These are phyloP conservation scores for Coemansia sp. DNA, from an alignment of 192 early-diverging fungal species.

Conservation along the genomic window DNA sequence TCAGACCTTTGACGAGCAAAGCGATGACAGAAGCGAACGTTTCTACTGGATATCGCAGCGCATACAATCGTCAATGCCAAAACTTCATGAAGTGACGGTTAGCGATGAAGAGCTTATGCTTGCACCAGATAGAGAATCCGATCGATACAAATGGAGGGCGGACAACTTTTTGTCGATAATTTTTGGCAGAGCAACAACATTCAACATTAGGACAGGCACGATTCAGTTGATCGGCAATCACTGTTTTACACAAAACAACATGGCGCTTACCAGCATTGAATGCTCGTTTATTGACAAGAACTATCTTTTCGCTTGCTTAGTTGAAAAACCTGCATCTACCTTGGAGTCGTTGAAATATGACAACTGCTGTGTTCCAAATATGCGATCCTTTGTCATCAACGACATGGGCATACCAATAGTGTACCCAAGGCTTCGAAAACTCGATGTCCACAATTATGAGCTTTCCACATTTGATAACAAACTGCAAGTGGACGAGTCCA, in stretches of 20 bases:
- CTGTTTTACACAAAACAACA: background rate
- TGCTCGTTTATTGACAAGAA: background rate
- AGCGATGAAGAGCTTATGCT: background rate
- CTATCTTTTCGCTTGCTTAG: background rate
- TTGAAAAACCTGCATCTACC: background rate
- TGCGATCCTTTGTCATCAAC: background rate
- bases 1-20: background rate
- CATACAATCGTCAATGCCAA: background rate
- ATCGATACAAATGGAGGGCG: background rate
- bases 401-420: background rate
- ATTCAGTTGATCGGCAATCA: background rate
- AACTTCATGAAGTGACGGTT: background rate
- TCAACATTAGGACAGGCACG: too few relatives aligned
- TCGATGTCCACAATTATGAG: background rate
- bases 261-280: background rate
- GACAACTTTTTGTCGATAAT: background rate
- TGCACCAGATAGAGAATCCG: background rate
- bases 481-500: background rate
- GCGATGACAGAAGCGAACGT: background rate
- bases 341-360: background rate
- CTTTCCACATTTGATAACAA: background rate
- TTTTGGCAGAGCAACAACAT: background rate
- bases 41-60: background rate
- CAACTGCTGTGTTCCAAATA: background rate
- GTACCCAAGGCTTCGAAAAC: background rate